A percentile compares a stretch with the other conserved stretches of the same genome.
Evolutionary conservation across 306 rosid species (phyloP).

Genomic region (Inga leiocalycina): DNA sequence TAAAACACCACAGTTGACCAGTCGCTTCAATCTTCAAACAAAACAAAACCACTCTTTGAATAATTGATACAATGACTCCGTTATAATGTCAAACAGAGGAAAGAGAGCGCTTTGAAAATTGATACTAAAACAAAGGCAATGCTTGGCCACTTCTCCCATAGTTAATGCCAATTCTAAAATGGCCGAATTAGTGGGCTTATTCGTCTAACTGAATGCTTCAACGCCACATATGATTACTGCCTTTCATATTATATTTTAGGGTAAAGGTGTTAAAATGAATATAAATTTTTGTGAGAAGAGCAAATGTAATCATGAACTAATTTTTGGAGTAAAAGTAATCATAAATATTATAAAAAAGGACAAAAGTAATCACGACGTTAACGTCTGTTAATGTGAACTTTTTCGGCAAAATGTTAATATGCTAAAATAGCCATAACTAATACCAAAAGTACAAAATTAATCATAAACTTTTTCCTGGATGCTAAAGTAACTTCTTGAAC

Average conservation of each 20-base stretch:
- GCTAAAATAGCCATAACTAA: no score
- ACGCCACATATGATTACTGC: neutral
- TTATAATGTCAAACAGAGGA: neutral
- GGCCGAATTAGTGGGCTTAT: neutral
- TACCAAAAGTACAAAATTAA: no score
- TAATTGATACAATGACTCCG: neutral
- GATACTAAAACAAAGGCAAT: neutral
- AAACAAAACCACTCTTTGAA: neutral
- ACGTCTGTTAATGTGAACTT: no score
- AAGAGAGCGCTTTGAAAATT: neutral
- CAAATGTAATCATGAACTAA: no score
- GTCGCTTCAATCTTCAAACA: neutral
- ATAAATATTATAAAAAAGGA: no score
- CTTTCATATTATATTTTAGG: neutral
- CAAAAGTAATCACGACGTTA: no score
- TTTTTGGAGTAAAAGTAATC: no score
- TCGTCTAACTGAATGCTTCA: neutral
- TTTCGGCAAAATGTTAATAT: no score
- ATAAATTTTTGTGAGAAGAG: no score
- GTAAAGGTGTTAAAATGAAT: no score
- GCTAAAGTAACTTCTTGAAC: no score
- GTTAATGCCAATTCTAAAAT: neutral
- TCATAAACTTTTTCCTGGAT: no score
- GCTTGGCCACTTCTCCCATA: neutral
- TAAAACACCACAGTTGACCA: neutral